These are phyloP conservation scores for Platanthera guangdongensis DNA, from an alignment of 106 monocot genomes.

Conservation along the genomic window DNA sequence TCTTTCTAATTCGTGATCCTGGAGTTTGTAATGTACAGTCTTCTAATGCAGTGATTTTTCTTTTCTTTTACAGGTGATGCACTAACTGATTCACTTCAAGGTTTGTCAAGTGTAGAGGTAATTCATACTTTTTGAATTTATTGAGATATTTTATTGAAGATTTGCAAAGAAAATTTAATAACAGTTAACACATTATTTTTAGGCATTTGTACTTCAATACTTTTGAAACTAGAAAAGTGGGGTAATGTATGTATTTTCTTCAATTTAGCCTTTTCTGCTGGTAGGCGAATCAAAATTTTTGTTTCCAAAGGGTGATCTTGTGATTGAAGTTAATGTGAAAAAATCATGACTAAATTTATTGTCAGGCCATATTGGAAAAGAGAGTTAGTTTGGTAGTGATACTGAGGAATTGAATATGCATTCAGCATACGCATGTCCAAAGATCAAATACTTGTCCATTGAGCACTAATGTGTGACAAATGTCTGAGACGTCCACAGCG, in stretches of 20 bases:
- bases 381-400: too few relatives aligned
- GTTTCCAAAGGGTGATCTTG: too few relatives aligned
- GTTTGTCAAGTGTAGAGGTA: slow-evolving; percentile 78
- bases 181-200: neutral
- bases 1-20: neutral
- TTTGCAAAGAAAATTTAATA: neutral
- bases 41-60: slow-evolving; percentile 4
- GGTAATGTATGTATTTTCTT: neutral
- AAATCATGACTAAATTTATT: too few relatives aligned
- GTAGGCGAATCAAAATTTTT: too few relatives aligned
- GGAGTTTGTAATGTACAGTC: neutral
- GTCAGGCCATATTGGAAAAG: too few relatives aligned
- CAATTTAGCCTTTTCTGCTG: neutral
- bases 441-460: too few relatives aligned
- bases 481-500: too few relatives aligned
- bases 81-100: slow-evolving; percentile 73
- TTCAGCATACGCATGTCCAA: too few relatives aligned
- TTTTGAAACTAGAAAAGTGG: neutral
- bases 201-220: neutral
- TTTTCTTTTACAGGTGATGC: slow-evolving; percentile 61
- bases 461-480: too few relatives aligned
- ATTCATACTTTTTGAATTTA: neutral
- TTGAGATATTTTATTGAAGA: neutral
- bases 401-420: too few relatives aligned
- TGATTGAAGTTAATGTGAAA: too few relatives aligned